These are phyloP conservation scores for Coleophoma eucalyptorum DNA, from an alignment of 2,329 filamentous ascomycete species.

Conservation along the genomic window DNA sequence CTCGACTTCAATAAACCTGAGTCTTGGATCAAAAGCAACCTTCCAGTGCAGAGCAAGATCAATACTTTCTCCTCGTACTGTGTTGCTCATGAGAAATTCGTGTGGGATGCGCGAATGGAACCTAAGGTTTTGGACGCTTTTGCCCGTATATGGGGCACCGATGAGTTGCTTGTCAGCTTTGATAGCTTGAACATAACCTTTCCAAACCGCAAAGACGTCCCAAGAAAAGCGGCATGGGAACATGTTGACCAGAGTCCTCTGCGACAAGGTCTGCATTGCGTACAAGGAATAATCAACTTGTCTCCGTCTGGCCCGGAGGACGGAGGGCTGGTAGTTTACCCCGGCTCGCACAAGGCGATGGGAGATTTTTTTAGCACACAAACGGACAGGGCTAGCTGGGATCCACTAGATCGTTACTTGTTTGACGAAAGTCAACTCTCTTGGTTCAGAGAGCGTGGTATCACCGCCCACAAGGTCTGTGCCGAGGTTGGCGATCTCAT, in stretches of 20 bases:
- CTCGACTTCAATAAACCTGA: constrained; percentile 23
- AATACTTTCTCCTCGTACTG: constrained; percentile 27
- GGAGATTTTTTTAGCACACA: constrained; percentile 29
- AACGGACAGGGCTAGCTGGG: constrained; percentile 21
- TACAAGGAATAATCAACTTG: constrained; percentile 28
- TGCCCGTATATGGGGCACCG: constrained; percentile 29
- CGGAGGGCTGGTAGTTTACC: constrained; percentile 32
- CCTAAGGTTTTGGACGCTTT: constrained; percentile 33
- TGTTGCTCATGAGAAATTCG: constrained; percentile 33
- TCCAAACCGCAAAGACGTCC: constrained; percentile 25
- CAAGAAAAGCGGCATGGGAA: constrained; percentile 28
- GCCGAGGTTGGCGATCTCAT: constrained; percentile 32
- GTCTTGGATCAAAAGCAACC: constrained; percentile 31
- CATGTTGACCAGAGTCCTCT: constrained; percentile 30
- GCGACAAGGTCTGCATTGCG: constrained; percentile 22
- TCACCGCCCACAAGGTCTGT: constrained; percentile 28
- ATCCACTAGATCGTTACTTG: constrained; percentile 24
- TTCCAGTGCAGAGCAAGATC: constrained; percentile 31
- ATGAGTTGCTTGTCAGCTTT: constrained; percentile 32
- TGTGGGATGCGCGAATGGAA: constrained; percentile 35
- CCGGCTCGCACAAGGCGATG: constrained; percentile 25
- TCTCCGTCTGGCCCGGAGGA: constrained; percentile 31
- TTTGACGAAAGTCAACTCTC: constrained; percentile 26
- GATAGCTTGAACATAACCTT: constrained; percentile 35
- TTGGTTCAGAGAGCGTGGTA: constrained; percentile 28